Evolutionary conservation across 805 yeast species (phyloP).

Genomic region (Starmerella asiatica): DNA sequence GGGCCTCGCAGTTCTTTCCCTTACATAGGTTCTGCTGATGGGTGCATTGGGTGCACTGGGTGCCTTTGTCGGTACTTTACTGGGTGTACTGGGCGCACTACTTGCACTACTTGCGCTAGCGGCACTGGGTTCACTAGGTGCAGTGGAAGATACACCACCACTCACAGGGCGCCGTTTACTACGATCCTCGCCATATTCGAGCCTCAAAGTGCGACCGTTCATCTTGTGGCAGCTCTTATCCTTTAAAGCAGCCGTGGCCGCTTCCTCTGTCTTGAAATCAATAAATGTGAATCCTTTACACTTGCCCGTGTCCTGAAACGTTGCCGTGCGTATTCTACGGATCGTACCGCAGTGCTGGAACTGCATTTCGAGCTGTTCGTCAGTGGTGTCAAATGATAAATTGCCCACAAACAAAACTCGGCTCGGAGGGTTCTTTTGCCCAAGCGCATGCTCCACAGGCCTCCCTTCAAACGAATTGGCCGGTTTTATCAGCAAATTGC

Average conservation of each 20-base stretch:
- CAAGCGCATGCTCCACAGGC: conserved; percentile 42
- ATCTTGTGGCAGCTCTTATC: conserved; percentile 54
- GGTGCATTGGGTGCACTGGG: not conserved
- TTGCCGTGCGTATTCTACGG: conserved; percentile 77
- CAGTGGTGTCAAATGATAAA: conserved; percentile 79
- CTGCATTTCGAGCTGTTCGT: conserved; percentile 61
- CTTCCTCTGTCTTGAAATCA: conserved; percentile 67
- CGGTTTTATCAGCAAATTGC: conserved; percentile 74
- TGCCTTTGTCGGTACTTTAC: not conserved
- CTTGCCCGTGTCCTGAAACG: conserved; percentile 92
- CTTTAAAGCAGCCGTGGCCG: conserved; percentile 70
- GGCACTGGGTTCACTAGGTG: conserved; percentile 24
- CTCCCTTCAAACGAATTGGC: conserved; percentile 76
- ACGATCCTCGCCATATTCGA: conserved; percentile 94
- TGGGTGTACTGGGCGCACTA: not conserved
- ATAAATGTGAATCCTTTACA: conserved; percentile 94
- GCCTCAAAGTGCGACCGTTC: conserved; percentile 60
- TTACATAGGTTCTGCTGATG: not conserved
- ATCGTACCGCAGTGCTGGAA: conserved; percentile 90
- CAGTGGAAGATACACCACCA: too few species aligned
- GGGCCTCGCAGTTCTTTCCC: not conserved
- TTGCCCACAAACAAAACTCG: conserved; percentile 86
- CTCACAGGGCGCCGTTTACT: conserved; percentile 51
- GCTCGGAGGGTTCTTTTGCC: conserved; percentile 67
- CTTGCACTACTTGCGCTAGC: conserved; percentile 1